Percentiles rank a stretch among this genome's conserved stretches.
phyloP scores from a whole-genome alignment of 768 basidiomycete genomes.

The Panaeolus papilionaceus region DNA sequence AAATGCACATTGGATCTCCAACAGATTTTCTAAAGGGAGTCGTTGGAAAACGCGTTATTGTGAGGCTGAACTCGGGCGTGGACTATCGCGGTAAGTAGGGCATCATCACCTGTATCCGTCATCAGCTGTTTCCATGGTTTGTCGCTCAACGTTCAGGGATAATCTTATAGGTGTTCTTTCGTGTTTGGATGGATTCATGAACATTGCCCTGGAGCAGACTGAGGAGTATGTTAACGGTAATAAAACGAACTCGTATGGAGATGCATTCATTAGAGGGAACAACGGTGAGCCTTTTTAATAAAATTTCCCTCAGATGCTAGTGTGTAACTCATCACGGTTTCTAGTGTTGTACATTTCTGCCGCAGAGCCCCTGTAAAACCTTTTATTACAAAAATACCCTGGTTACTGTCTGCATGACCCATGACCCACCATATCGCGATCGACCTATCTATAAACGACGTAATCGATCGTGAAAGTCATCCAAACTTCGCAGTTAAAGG shows the following conservation, averaged over 20 bases:
- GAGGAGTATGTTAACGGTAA: constrained; percentile 92
- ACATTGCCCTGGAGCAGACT: constrained; percentile 96
- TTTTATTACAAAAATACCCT: background rate
- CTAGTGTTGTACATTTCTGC: constrained; percentile 83
- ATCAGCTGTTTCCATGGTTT: background rate
- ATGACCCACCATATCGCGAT: no score
- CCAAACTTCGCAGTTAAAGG: background rate
- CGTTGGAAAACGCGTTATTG: constrained; percentile 95
- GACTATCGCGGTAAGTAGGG: constrained; percentile 82
- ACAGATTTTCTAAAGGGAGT: constrained; percentile 95
- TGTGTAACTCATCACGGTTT: constrained; percentile 18
- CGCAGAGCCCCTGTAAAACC: constrained; percentile 55
- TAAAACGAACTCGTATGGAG: constrained; percentile 91
- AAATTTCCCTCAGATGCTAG: background rate
- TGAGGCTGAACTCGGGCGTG: constrained; percentile 89
- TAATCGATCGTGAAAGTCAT: background rate
- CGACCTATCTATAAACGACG: background rate
- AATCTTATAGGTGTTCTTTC: constrained; percentile 76
- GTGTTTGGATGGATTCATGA: constrained; percentile 99
- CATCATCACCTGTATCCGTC: background rate
- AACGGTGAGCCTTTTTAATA: constrained; percentile 62
- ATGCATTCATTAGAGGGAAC: constrained; percentile 95
- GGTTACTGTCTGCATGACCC: background rate
- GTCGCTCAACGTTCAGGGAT: background rate
- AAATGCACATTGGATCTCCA: constrained; percentile 74